phyloP scores from a whole-genome alignment of 192 early-diverging fungal species.

The Umbelopsis vinacea region DNA sequence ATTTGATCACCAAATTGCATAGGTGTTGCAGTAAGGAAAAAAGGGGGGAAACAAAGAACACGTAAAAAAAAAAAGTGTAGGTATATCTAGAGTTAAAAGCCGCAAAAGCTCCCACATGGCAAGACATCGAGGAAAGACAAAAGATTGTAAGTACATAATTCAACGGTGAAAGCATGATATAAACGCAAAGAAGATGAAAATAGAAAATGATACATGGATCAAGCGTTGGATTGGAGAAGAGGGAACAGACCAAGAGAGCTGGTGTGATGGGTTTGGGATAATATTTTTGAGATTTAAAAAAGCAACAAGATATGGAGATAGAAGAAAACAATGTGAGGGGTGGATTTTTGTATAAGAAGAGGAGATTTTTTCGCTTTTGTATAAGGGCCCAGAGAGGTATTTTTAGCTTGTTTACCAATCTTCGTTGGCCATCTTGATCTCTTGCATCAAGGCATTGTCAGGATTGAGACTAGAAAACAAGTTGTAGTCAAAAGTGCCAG shows the following conservation, averaged over 20 bases:
- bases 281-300: no score
- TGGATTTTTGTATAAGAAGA: not conserved
- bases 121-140: no score
- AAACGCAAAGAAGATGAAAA: not conserved
- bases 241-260: slow-evolving; percentile 5
- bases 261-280: no score
- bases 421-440: slow-evolving; percentile 49
- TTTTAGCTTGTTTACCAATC: slow-evolving; percentile 28
- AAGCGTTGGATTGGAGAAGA: not conserved
- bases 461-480: slow-evolving; percentile 65
- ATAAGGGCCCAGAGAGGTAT: not conserved
- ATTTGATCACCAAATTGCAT: not conserved
- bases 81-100: not conserved
- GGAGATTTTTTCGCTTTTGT: not conserved
- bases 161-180: slow-evolving; percentile 1
- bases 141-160: not conserved
- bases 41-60: not conserved
- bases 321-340: not conserved
- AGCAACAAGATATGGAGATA: no score
- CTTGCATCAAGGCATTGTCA: slow-evolving; percentile 59
- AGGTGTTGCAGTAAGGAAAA: not conserved
- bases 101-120: no score
- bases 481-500: slow-evolving; percentile 58
- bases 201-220: slow-evolving; percentile 1
- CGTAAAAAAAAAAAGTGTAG: not conserved